Base-by-base conservation (phyloP, 164 flowering plant species). In the Taxillus chinensis region DNA sequence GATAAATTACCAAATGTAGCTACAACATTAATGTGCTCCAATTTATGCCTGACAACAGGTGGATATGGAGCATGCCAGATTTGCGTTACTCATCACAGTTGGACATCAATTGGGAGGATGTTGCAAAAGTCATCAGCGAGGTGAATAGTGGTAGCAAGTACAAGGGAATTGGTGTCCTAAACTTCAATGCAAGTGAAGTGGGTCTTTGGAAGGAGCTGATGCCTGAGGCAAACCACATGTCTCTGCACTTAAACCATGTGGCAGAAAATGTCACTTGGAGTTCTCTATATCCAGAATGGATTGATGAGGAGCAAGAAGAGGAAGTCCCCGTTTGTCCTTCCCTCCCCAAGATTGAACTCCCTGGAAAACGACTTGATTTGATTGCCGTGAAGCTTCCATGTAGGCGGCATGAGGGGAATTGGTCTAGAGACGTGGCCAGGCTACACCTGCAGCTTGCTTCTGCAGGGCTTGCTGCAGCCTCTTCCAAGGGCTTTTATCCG, bases 361-460 rank as follows among this genome's bases (percentile, higher is more conserved):
- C 83, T 0, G 40, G 74, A 45, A 77, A 58, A 59, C 61, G 76
- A 5, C 65, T 83, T 38, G 82, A 81, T 68, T 70, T 83, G 12
- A 62, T 83, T 45, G 82, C 69, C 7, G 85, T 79, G 3, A 83
- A 81, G 71, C 80, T 83, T 53, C 88, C 88, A 6, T 83, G 88
- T 49, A 64, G 73, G 11, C 67, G 37, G 12, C 46, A 73, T 43
- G 71, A 67, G 38, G 72, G 70, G 41, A 78, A 78, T 58, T 82
- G 88, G 86, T 71, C 84, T 0, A 79, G 78, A 64, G 88, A 83
- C 50, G 80, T 81, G 41, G 83, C 76, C 37, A 66, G 85, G 69
- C 57, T 83, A 65, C 88, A 83, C 62, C 62, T 83, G 71, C 85
- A 83, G 74, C 77, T 83, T 17, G 79, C 77, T 14, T 79, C 82